These are phyloP conservation scores for Ophiostoma triangulosporum DNA, from an alignment of 2,329 filamentous ascomycete genomes.

Conservation along the genomic window DNA sequence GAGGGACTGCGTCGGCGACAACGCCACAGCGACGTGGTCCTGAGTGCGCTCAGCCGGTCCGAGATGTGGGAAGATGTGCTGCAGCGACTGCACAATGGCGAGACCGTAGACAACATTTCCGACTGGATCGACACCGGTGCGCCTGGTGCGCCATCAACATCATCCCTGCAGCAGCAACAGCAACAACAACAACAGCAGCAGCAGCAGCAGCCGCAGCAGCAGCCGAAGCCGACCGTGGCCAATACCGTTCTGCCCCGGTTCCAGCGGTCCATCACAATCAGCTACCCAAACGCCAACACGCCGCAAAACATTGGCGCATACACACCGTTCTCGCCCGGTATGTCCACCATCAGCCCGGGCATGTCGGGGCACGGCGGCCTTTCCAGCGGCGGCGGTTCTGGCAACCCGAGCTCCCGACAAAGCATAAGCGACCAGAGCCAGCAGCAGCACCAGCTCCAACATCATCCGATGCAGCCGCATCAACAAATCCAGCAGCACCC, in stretches of 20 bases:
- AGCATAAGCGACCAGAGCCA: slow-evolving; percentile 20
- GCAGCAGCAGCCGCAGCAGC: slow-evolving; percentile 17
- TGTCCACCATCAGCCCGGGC: slow-evolving; percentile 20
- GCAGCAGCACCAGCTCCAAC: neutral
- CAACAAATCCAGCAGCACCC: neutral
- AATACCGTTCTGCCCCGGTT: slow-evolving; percentile 17
- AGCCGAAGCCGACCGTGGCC: neutral
- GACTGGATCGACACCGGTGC: slow-evolving; percentile 33
- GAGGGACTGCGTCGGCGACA: slow-evolving; percentile 41
- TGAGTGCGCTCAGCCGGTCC: slow-evolving; percentile 38
- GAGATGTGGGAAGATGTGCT: slow-evolving; percentile 42
- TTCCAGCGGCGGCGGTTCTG: slow-evolving; percentile 21
- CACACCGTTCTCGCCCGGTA: slow-evolving; percentile 21
- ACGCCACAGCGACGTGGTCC: slow-evolving; percentile 39
- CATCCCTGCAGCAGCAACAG: neutral
- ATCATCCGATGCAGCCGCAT: neutral
- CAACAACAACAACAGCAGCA: slow-evolving; percentile 11
- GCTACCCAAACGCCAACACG: slow-evolving; percentile 18
- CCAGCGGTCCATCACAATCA: slow-evolving; percentile 11
- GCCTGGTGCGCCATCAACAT: slow-evolving; percentile 13
- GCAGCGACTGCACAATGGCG: slow-evolving; percentile 37
- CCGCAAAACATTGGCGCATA: slow-evolving; percentile 19
- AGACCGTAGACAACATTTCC: slow-evolving; percentile 40
- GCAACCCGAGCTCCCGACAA: slow-evolving; percentile 17
- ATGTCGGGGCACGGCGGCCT: slow-evolving; percentile 15